Evolutionary conservation across 2,329 filamentous ascomycete genomes (phyloP).

Genomic region (Neopestalotiopsis rosae): DNA sequence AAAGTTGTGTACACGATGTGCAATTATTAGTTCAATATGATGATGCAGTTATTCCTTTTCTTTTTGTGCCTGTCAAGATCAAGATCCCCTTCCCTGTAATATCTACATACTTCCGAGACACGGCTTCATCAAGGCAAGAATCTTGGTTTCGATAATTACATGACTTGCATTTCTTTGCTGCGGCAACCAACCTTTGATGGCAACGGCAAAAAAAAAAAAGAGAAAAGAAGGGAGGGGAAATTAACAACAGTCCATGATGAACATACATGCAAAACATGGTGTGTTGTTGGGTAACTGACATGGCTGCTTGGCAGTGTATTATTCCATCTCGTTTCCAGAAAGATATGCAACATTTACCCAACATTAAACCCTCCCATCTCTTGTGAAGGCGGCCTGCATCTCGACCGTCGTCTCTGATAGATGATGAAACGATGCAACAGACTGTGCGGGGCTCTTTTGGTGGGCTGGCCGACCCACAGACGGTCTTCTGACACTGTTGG

Average conservation of each 20-base stretch:
- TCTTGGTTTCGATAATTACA: background rate
- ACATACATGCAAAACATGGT: background rate
- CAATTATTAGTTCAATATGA: background rate
- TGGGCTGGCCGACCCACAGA: background rate
- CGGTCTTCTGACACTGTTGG: constrained; percentile 19
- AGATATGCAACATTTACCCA: too few relatives aligned
- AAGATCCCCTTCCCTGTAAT: background rate
- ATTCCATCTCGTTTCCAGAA: constrained; percentile 13
- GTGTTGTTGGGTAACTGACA: background rate
- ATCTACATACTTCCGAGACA: background rate
- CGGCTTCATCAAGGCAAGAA: background rate
- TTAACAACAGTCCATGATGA: background rate
- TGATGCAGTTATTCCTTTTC: background rate
- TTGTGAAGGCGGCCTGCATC: background rate
- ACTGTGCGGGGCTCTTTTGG: constrained; percentile 7
- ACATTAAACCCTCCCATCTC: background rate
- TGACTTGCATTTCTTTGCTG: background rate
- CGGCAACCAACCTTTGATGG: background rate
- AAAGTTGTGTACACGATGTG: background rate
- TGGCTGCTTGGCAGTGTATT: background rate
- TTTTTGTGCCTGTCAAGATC: background rate
- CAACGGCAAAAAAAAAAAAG: background rate
- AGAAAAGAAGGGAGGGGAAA: background rate
- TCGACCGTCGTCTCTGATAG: constrained; percentile 15
- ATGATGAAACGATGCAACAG: constrained; percentile 29